Evolutionary conservation across 2,329 filamentous ascomycete genomes (phyloP), one percentile per base, ranked within the genome.

Genomic region (Corniculantispora saksenae): DNA sequence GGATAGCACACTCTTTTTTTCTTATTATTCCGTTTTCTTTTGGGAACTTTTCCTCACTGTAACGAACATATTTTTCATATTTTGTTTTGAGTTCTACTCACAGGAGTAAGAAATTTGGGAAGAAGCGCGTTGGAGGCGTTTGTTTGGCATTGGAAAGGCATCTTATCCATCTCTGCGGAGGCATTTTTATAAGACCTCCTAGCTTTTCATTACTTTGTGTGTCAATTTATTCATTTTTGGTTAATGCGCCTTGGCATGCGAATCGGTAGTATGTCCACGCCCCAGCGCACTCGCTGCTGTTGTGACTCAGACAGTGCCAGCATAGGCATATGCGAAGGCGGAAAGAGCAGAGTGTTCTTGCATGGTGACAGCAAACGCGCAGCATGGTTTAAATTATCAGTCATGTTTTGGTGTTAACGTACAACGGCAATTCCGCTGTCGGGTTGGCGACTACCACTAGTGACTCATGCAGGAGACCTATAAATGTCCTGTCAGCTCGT

Each of bases 111-210:
- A 43, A 47, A 17, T 32, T 32, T 13, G 59, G 35, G 35, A 45
- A 53, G 25, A 32, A 32, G 48, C 48, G 59, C 25, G 38, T 45
- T 61, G 32, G 32, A 54, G 59, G 59, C 59, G 59, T 61, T 61
- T 54, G 29, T 53, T 61, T 61, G 58, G 58, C 32, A 23, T 61
- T 61, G 45, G 45, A 40, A 50, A 59, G 56, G 27, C 27, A 51
- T 19, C 47, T 53, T 61, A 54, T 53, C 47, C 12, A 53, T 53
- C 10, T 54, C 58, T 45, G 35, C 23, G 12, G 13, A 29, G 10
- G 47, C 4, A 29, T 43, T 53, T 53, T 21, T 15, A 13, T 7
- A 29, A 23, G 8, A 9, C 12, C 23, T 19, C 32, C 25, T 61
- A 19, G 23, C 23, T 32, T 43, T 43, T 48, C 48, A 54, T 61